Evolutionary conservation across 805 yeast genomes (phyloP).

Genomic region (Torulaspora quercuum): DNA sequence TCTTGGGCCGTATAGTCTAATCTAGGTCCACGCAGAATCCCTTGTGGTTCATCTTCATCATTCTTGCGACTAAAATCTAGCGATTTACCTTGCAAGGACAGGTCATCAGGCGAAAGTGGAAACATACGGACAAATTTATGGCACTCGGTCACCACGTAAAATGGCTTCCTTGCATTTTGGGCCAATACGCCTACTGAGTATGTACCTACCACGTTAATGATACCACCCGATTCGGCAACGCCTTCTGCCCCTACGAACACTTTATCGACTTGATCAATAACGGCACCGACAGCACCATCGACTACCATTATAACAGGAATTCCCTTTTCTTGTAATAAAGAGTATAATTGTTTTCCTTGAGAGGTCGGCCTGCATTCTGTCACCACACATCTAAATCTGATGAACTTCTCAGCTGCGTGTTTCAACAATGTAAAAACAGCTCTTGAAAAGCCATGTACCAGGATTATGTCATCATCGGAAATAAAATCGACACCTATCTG

Average conservation of each 20-base stretch:
- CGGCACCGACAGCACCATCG: constrained; percentile 91
- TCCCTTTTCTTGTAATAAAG: constrained; percentile 59
- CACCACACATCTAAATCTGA: constrained; percentile 84
- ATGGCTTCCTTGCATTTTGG: constrained; percentile 83
- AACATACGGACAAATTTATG: constrained; percentile 96
- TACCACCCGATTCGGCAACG: constrained; percentile 98
- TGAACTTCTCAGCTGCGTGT: constrained; percentile 70
- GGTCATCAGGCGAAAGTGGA: constrained; percentile 89
- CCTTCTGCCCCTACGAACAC: constrained; percentile 98
- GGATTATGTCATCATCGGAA: constrained; percentile 84
- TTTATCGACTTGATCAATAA: constrained; percentile 86
- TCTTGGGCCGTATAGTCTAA: constrained; percentile 96
- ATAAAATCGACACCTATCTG: constrained; percentile 84
- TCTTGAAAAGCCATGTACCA: constrained; percentile 90
- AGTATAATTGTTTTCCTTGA: constrained; percentile 71
- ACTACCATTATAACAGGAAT: constrained; percentile 86
- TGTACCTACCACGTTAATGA: constrained; percentile 91
- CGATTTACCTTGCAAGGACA: constrained; percentile 57
- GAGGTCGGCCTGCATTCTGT: constrained; percentile 90
- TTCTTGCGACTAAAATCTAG: constrained; percentile 42
- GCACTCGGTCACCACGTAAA: constrained; percentile 89
- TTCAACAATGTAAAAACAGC: constrained; percentile 75
- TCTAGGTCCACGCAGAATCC: constrained; percentile 48
- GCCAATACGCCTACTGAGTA: constrained; percentile 94
- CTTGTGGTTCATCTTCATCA: constrained; percentile 25